Evolutionary conservation across 306 rosid species (phyloP), one percentile per base, ranked within the genome.

Genomic region (Crotalaria pallida): DNA sequence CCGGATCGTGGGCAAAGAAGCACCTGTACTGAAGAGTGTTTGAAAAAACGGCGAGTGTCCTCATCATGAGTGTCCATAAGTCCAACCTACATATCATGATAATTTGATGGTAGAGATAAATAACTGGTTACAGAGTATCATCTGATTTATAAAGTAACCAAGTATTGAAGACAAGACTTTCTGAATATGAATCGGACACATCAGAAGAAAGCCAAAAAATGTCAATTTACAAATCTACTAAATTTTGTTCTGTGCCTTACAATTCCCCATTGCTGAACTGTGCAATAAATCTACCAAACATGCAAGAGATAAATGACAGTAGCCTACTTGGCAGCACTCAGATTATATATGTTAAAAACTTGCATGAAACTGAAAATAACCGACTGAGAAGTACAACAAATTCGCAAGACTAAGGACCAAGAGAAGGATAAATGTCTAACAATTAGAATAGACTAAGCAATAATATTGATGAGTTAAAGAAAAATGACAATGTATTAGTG

Each of bases 1-100:
- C 87, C 91, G 15, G 96, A 69, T 44, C 96, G 83, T n/a, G 96
- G 94, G 71, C 97, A 88, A 18, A 93, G 85, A 43, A 93, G 67
- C 85, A 88, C 97, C 76, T 55, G 67, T 50, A 93, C 97, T 0
- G 90, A 93, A 44, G 98, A 90, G 79, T 87, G 67, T 77, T 93
- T 93, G 84, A 93, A 93, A 76, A 90, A 90, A 6, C 68, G 88
- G 67, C 86, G 87, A 51, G 96, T 87, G 15, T 85, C 96, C 82
- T 90, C 96, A 61, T 93, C 97, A 69, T 49, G 67, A 29, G 97
- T 93, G 65, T 74, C 34, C 97, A 88, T 90, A 6, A 86, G 53
- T 51, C 97, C 97, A 59, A 76, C 90, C 97, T 93, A 40, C 73
- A 77, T 27, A 63, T 55, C 53, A 81, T 4, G 55, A 65, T 41